Conservation (phyloP, 129 eudicot genomes). For the Apium graveolens region DNA sequence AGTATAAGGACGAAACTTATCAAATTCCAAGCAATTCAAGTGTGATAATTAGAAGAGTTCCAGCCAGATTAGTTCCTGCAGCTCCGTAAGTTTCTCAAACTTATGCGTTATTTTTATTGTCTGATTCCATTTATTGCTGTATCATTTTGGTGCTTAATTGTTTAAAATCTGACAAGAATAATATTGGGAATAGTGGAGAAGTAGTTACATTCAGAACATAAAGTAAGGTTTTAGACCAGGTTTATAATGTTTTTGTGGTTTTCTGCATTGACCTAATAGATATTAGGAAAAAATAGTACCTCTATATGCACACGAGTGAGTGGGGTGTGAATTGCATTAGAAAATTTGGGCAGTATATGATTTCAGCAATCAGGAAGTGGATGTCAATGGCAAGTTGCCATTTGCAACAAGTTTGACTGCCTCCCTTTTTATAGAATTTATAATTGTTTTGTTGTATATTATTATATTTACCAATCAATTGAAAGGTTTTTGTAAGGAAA, state of each 20-base stretch:
- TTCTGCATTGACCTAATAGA: not conserved
- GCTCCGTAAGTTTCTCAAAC: conserved; percentile 39
- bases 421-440: not conserved
- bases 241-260: not conserved
- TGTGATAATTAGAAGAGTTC: conserved; percentile 83
- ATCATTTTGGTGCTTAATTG: not conserved
- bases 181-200: not conserved
- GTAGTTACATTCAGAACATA: not conserved
- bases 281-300: no score
- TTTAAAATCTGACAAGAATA: not conserved
- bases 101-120: not conserved
- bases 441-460: not conserved
- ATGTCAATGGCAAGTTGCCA: not conserved
- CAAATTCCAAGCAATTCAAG: conserved; percentile 77
- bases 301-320: not conserved
- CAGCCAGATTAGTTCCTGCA: conserved; percentile 46
- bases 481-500: not conserved
- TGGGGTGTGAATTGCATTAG: no score
- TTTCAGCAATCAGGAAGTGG: not conserved
- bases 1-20: conserved; percentile 45
- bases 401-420: not conserved
- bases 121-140: not conserved
- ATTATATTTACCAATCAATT: not conserved
- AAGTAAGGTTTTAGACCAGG: not conserved
- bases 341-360: no score